A percentile compares a stretch with the other conserved stretches of the same genome.
Evolutionary conservation across 2,329 filamentous ascomycete genomes (phyloP).

Genomic region (Exophiala calicioides): DNA sequence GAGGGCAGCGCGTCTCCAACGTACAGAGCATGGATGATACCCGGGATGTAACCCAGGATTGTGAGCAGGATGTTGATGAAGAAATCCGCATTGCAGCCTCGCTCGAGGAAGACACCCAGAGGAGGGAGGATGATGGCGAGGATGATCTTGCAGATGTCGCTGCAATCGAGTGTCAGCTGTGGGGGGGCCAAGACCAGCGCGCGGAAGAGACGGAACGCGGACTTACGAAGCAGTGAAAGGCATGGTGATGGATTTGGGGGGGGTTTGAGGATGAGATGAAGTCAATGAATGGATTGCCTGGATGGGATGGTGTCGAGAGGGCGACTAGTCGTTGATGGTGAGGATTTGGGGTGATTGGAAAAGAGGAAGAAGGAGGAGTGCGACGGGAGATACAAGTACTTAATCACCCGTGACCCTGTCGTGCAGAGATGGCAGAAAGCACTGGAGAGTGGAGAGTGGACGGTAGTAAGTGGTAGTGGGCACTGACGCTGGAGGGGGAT

Average conservation of each 20-base stretch:
- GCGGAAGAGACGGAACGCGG: conserved; percentile 21
- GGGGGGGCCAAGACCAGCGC: conserved; percentile 6
- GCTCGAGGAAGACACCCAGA: conserved; percentile 91
- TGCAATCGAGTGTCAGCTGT: conserved; percentile 36
- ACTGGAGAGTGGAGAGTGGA: too few species aligned
- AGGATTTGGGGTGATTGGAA: too few species aligned
- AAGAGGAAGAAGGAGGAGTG: too few species aligned
- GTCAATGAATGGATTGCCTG: too few species aligned
- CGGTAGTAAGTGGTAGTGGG: too few species aligned
- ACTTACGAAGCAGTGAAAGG: conserved; percentile 54
- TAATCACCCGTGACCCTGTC: too few species aligned
- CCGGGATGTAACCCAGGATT: conserved; percentile 72
- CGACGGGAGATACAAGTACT: too few species aligned
- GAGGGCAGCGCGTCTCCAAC: conserved; percentile 38
- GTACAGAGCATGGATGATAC: conserved; percentile 89
- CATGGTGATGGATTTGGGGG: conserved; percentile 51
- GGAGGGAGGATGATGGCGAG: conserved; percentile 88
- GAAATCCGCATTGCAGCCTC: conserved; percentile 81
- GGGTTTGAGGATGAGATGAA: too few species aligned
- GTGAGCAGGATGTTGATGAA: conserved; percentile 92
- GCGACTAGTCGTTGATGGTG: too few species aligned
- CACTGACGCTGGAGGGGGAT: too few species aligned
- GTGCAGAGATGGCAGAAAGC: too few species aligned
- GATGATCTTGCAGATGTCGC: conserved; percentile 79
- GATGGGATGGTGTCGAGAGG: too few species aligned